Evolutionary conservation across 257 asterid species (phyloP).

Genomic region (Fraxinus excelsior): DNA sequence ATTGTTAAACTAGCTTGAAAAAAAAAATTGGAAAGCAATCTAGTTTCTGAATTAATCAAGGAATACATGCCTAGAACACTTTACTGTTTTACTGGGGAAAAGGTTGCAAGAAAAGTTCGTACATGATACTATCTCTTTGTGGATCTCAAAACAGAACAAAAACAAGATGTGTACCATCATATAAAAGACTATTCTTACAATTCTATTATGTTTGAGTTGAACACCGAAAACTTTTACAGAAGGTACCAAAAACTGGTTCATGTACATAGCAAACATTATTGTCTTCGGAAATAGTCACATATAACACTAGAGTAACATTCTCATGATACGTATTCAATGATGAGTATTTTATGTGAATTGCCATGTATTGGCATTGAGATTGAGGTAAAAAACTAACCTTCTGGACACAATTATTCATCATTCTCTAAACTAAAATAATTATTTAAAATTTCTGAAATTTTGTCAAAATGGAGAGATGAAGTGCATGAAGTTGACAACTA

Average conservation of each 20-base stretch:
- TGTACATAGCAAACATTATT: not conserved
- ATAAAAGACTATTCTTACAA: not conserved
- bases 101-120: not conserved
- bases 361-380: not conserved
- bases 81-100: not conserved
- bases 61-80: not conserved
- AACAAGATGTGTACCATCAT: not conserved
- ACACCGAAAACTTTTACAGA: not conserved
- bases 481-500: not conserved
- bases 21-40: not conserved
- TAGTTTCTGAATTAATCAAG: not conserved
- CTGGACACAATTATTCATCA: not conserved
- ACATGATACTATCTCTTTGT: not conserved
- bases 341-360: not conserved
- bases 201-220: not conserved
- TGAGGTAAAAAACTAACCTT: not conserved
- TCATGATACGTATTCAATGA: not conserved
- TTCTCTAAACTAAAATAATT: not conserved
- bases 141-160: not conserved
- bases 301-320: not conserved
- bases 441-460: not conserved
- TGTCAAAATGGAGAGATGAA: not conserved
- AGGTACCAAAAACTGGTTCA: not conserved
- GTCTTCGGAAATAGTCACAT: not conserved
- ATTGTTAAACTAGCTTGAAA: not conserved